Conservation (phyloP, 371 early-diverging fungal species). For the Rhizopus arrhizus region DNA sequence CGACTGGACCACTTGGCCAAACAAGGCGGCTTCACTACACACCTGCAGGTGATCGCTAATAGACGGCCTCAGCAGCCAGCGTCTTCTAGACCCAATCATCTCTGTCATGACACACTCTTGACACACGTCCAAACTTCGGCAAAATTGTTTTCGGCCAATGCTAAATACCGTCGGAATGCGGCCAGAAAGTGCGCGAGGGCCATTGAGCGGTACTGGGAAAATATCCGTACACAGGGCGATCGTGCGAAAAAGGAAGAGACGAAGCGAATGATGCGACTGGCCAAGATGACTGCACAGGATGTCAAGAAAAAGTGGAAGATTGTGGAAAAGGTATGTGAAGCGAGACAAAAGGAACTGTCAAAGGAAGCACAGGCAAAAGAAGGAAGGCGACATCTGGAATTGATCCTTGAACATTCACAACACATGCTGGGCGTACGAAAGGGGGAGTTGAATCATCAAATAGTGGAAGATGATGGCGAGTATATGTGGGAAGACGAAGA, state of each 20-base stretch:
- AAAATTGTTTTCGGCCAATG: constrained; percentile 44
- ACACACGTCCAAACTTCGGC: constrained; percentile 43
- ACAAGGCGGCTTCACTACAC: constrained; percentile 51
- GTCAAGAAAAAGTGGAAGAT: constrained; percentile 71
- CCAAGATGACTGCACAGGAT: constrained; percentile 67
- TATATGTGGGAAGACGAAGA: constrained; percentile 22
- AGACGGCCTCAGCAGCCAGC: constrained; percentile 38
- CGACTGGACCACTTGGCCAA: constrained; percentile 44
- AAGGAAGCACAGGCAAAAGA: constrained; percentile 64
- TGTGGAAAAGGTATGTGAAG: constrained; percentile 63
- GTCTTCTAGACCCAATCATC: constrained; percentile 28
- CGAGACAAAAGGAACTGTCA: constrained; percentile 58
- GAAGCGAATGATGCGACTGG: constrained; percentile 57
- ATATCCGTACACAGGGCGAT: constrained; percentile 54
- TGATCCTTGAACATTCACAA: constrained; percentile 73
- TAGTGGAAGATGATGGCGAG: constrained; percentile 30
- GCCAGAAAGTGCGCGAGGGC: constrained; percentile 63
- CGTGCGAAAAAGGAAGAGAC: constrained; percentile 52
- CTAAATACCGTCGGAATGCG: constrained; percentile 48
- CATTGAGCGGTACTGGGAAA: constrained; percentile 60
- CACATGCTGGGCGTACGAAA: constrained; percentile 73
- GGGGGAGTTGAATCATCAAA: constrained; percentile 36
- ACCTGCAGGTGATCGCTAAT: constrained; percentile 32
- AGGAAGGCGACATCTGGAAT: constrained; percentile 65
- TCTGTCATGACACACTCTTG: constrained; percentile 36